phyloP scores from a whole-genome alignment of 2,329 filamentous ascomycete species.

The Pestalotiopsis sp. region DNA sequence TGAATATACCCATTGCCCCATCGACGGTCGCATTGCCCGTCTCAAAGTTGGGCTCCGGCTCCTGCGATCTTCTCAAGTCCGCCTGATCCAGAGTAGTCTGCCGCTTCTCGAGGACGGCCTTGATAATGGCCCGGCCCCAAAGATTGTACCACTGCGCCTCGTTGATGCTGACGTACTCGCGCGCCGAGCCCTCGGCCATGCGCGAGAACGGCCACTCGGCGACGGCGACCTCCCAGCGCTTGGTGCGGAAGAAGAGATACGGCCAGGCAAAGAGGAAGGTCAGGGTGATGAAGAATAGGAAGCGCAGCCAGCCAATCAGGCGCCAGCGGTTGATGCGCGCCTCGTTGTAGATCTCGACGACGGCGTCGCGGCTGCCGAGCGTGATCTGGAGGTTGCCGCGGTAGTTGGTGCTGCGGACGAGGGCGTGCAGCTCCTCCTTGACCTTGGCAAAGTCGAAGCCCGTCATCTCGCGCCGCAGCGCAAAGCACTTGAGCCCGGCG shows the following conservation, averaged over 20 bases:
- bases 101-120: constrained; percentile 60
- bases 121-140: constrained; percentile 63
- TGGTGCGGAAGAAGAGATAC: constrained; percentile 67
- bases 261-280: constrained; percentile 75
- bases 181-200: constrained; percentile 34
- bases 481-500: constrained; percentile 59
- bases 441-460: constrained; percentile 64
- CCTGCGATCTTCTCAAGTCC: constrained; percentile 51
- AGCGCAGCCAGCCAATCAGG: constrained; percentile 62
- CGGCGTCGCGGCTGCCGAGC: constrained; percentile 60
- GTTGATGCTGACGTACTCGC: constrained; percentile 54
- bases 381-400: constrained; percentile 60
- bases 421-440: constrained; percentile 50
- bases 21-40: constrained; percentile 44
- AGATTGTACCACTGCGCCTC: constrained; percentile 65
- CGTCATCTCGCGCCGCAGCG: constrained; percentile 52
- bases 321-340: constrained; percentile 68
- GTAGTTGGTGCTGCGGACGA: constrained; percentile 70
- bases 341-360: constrained; percentile 66
- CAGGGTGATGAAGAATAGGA: constrained; percentile 68
- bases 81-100: constrained; percentile 58
- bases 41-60: constrained; percentile 39
- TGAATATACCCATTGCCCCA: constrained; percentile 39
- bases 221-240: constrained; percentile 65
- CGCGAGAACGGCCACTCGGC: constrained; percentile 63